Percentiles rank a stretch among this genome's conserved stretches.
Evolutionary conservation across 139 green algal species (phyloP).

Genomic region (Chlorella vulgaris): DNA sequence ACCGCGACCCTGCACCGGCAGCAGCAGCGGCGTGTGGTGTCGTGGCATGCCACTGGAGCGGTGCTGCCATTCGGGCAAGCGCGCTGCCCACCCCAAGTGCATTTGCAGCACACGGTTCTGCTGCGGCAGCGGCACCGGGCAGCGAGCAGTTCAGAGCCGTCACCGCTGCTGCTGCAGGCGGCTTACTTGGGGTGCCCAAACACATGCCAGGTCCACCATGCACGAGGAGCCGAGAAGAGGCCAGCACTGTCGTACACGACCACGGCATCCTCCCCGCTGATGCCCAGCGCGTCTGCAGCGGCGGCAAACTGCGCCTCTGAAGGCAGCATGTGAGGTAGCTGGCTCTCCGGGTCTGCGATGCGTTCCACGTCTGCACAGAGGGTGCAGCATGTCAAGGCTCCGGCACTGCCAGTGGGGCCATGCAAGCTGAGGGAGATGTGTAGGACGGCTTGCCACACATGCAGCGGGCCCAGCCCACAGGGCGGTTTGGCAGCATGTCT

Average conservation of each 20-base stretch:
- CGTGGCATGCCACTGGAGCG: neutral
- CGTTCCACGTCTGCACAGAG: slow-evolving; percentile 62
- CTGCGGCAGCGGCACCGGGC: too few relatives aligned
- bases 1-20: slow-evolving; percentile 74
- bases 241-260: slow-evolving; percentile 92
- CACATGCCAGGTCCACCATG: slow-evolving; percentile 91
- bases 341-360: slow-evolving; percentile 42
- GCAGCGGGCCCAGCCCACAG: too few relatives aligned
- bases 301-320: slow-evolving; percentile 72
- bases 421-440: too few relatives aligned
- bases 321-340: slow-evolving; percentile 89
- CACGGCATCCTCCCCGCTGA: slow-evolving; percentile 68
- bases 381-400: slow-evolving; percentile 25
- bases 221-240: slow-evolving; percentile 85
- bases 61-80: neutral
- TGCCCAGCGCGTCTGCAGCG: slow-evolving; percentile 80
- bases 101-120: too few relatives aligned
- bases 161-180: too few relatives aligned
- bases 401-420: too few relatives aligned
- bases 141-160: too few relatives aligned
- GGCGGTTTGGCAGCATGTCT: neutral
- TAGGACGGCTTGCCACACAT: too few relatives aligned
- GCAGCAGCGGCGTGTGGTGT: neutral
- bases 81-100: neutral
- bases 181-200: slow-evolving; percentile 80